Percentiles rank a stretch among this genome's conserved stretches.
Conservation (phyloP, 1,139 yeast genomes). For the Yamadazyma kanchanaburiensis region DNA sequence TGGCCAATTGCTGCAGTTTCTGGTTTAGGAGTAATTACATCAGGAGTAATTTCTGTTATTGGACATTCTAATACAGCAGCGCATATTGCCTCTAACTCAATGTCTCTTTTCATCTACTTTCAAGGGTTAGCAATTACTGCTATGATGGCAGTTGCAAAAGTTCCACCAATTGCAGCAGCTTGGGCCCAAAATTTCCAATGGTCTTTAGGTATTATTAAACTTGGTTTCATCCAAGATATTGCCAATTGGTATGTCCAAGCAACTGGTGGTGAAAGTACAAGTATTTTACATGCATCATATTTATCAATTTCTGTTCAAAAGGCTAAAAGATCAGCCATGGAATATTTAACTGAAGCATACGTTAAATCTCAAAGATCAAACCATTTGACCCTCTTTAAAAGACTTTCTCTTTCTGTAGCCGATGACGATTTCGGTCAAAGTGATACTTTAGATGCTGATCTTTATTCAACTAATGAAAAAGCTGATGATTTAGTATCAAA, state of each 20-base stretch:
- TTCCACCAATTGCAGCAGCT: constrained; percentile 97
- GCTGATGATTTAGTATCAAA: constrained; percentile 52
- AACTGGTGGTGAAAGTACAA: constrained; percentile 90
- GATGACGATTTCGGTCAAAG: constrained; percentile 43
- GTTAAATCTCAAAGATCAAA: constrained; percentile 15
- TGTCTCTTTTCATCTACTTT: constrained; percentile 88
- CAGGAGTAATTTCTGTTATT: constrained; percentile 81
- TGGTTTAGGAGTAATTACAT: constrained; percentile 80
- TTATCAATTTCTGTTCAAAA: constrained; percentile 83
- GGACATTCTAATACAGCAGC: constrained; percentile 95
- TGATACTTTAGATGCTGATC: constrained; percentile 45
- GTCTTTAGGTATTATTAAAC: constrained; percentile 88
- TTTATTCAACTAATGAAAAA: constrained; percentile 75
- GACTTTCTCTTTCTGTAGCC: constrained; percentile 32
- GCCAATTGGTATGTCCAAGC: constrained; percentile 94
- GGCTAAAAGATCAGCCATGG: constrained; percentile 25
- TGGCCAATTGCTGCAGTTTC: constrained; percentile 97
- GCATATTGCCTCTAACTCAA: constrained; percentile 93
- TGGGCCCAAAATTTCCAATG: constrained; percentile 98
- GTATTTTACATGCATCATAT: constrained; percentile 53
- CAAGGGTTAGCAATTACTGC: constrained; percentile 90
- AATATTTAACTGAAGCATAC: constrained; percentile 16
- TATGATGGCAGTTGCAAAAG: constrained; percentile 91
- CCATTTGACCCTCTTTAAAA: constrained; percentile 23
- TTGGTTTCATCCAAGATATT: constrained; percentile 78